Evolutionary conservation across 352 stramenopile genomes (phyloP).

Genomic region (Globisporangium abappressorium): DNA sequence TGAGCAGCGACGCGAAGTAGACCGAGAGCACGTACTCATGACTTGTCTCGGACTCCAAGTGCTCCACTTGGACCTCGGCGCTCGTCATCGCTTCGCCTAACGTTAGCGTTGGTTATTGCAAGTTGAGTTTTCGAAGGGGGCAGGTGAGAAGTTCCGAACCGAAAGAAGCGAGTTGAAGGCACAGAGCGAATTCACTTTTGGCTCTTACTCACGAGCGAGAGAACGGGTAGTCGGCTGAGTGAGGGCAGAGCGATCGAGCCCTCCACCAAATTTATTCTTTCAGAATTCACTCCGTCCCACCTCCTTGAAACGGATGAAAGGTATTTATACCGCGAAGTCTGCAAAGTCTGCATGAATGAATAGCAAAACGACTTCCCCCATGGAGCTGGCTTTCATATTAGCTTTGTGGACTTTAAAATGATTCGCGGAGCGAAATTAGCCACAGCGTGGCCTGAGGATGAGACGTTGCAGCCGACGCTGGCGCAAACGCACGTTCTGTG

Average conservation of each 20-base stretch:
- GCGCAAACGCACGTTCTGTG: not conserved
- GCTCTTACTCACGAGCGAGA: not conserved
- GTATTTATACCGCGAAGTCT: not conserved
- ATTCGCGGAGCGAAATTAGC: not conserved
- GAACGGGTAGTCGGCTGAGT: not conserved
- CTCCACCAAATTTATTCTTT: not conserved
- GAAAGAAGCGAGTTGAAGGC: not conserved
- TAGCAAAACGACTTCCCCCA: not conserved
- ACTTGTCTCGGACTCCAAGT: conserved; percentile 49
- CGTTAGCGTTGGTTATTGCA: too few relatives aligned
- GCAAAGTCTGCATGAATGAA: not conserved
- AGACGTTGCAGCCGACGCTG: not conserved
- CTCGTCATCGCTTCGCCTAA: conserved; percentile 16
- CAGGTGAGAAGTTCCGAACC: not conserved
- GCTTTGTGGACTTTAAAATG: not conserved
- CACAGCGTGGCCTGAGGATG: not conserved
- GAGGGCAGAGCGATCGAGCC: not conserved
- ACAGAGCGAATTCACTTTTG: not conserved
- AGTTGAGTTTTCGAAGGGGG: not conserved
- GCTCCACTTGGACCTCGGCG: conserved; percentile 33
- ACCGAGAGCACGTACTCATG: conserved; percentile 77
- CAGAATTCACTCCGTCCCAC: not conserved
- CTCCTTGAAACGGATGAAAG: not conserved
- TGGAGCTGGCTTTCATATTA: not conserved
- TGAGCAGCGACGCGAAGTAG: conserved; percentile 72